phyloP scores from a whole-genome alignment of 1,284 basidiomycete species.

The Pseudozyma thailandica region DNA sequence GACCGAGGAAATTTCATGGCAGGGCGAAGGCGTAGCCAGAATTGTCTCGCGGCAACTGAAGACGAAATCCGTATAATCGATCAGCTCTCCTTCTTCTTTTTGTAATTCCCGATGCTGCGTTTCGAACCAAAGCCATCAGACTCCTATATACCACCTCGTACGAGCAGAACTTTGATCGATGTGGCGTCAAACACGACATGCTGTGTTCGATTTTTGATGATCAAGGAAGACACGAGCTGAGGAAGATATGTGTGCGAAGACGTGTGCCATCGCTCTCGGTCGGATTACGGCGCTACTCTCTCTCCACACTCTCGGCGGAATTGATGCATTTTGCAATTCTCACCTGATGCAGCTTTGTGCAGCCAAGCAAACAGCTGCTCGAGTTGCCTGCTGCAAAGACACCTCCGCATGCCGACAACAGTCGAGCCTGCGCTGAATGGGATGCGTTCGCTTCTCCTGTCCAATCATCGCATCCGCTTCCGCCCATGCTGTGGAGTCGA shows the following conservation, averaged over 20 bases:
- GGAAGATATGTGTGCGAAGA: too few species aligned
- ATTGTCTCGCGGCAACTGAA: too few species aligned
- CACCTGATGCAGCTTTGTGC: neutral
- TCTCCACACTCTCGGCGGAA: slow-evolving; percentile 7
- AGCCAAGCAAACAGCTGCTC: slow-evolving; percentile 8
- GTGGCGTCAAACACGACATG: too few species aligned
- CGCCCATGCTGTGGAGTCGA: too few species aligned
- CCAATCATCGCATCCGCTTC: slow-evolving; percentile 2
- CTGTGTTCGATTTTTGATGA: too few species aligned
- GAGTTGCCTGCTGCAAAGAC: too few species aligned
- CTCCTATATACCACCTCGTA: neutral
- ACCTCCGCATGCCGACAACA: slow-evolving; percentile 3
- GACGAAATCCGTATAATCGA: neutral
- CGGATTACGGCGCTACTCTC: neutral
- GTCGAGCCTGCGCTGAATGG: neutral
- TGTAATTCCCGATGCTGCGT: too few species aligned
- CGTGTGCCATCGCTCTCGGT: slow-evolving; percentile 8
- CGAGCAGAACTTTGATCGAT: neutral
- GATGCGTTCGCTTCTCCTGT: neutral
- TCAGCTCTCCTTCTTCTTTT: neutral
- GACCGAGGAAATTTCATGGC: neutral
- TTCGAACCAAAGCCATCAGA: neutral
- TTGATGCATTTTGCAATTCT: neutral
- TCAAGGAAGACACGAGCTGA: too few species aligned
- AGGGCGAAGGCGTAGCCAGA: too few species aligned